phyloP scores from a whole-genome alignment of 306 rosid genomes.

The Cucurbita moschata region DNA sequence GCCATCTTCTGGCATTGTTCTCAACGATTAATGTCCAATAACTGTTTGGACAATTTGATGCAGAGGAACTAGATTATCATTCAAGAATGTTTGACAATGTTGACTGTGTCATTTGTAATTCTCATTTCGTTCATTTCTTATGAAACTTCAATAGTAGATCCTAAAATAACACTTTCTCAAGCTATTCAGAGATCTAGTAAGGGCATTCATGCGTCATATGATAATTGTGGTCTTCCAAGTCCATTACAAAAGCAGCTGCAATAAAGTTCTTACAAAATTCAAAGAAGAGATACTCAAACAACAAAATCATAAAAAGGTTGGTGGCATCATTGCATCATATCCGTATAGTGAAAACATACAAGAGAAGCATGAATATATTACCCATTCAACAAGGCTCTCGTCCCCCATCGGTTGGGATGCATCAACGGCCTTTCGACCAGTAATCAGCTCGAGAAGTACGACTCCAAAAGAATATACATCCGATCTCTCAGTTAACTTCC shows the following conservation, averaged over 20 bases:
- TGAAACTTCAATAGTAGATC: not conserved
- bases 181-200: not conserved
- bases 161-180: not conserved
- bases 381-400: slow-evolving; percentile 93
- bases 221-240: not conserved
- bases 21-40: not conserved
- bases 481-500: slow-evolving; percentile 77
- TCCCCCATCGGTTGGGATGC: slow-evolving; percentile 71
- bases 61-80: not conserved
- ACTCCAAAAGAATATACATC: slow-evolving; percentile 90
- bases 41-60: not conserved
- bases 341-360: not conserved
- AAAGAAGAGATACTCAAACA: not conserved
- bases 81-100: not conserved
- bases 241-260: not conserved
- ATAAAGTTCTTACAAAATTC: not conserved
- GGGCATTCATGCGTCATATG: not conserved
- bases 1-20: not conserved
- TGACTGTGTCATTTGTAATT: not conserved
- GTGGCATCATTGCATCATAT: not conserved
- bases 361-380: slow-evolving; percentile 14
- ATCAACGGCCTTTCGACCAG: slow-evolving; percentile 88
- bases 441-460: slow-evolving; percentile 79
- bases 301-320: not conserved
- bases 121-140: not conserved